Evolutionary conservation across 1,139 yeast species (phyloP).

Genomic region (Sugiyamaella pinicola): DNA sequence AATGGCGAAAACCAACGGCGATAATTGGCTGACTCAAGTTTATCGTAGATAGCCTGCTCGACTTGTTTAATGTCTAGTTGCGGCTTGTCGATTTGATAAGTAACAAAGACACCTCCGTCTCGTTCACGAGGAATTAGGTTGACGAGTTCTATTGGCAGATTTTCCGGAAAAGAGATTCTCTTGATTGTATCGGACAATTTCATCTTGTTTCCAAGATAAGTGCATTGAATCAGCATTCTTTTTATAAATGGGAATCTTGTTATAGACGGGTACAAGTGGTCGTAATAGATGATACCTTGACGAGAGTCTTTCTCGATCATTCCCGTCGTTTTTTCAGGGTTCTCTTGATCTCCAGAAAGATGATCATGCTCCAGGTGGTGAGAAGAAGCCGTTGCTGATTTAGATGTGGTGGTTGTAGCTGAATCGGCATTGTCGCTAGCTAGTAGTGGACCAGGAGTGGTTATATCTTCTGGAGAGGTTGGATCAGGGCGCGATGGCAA

Average conservation of each 20-base stretch:
- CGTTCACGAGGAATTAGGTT: slow-evolving; percentile 67
- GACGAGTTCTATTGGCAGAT: slow-evolving; percentile 49
- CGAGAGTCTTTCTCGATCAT: slow-evolving; percentile 54
- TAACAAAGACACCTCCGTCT: slow-evolving; percentile 94
- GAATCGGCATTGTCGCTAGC: background rate
- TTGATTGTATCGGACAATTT: slow-evolving; percentile 25
- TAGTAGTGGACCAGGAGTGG: background rate
- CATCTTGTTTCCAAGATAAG: slow-evolving; percentile 22
- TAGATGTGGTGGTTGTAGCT: background rate
- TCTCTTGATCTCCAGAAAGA: slow-evolving; percentile 27
- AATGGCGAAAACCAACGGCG: slow-evolving; percentile 42
- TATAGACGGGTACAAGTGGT: slow-evolving; percentile 38
- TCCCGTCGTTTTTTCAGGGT: slow-evolving; percentile 52
- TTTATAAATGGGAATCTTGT: slow-evolving; percentile 24
- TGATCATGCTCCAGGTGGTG: background rate
- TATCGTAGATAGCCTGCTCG: slow-evolving; percentile 34
- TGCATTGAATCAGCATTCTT: slow-evolving; percentile 16
- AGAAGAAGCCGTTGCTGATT: background rate
- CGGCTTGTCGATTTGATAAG: slow-evolving; percentile 46
- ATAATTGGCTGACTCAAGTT: slow-evolving; percentile 26
- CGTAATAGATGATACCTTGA: slow-evolving; percentile 53
- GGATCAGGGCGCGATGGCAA: background rate
- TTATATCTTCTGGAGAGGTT: slow-evolving; percentile 7
- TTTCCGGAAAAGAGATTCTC: slow-evolving; percentile 49
- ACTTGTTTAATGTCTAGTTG: slow-evolving; percentile 30